Base-by-base conservation (phyloP, 371 early-diverging fungal species). In the Mortierella sp. region DNA sequence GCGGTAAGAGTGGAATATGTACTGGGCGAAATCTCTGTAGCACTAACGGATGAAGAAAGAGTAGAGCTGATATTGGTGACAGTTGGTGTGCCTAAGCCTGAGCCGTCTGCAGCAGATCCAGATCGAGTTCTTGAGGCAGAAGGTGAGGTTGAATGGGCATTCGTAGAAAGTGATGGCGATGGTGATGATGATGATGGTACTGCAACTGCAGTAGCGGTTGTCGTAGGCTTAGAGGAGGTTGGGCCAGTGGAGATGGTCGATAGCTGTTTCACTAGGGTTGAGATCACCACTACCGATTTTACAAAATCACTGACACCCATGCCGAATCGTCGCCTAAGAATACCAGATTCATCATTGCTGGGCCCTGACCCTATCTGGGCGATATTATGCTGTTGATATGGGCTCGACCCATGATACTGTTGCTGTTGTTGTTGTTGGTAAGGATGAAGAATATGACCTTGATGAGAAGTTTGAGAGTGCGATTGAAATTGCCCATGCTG, bases 271-370 rank as follows among this genome's bases (percentile, higher is more conserved):
- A 79, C 64, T 13, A 79, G 62, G 4, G 74, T 73, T 15, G 79
- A 79, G 22, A 79, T 79, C 28, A 66, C 70, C 19, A 79, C 64
- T 22, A 79, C 79, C 2, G 79, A 69, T 53, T 69, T 79, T 2
- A 74, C 74, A 49, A 79, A 79, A 26, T 79, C 79, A 29, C 70
- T 79, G 17, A 79, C 54, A 13, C 79, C 70, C 70, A 73, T 49
- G 2, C 70, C 79, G 26, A 79, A 73, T 5, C 79, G 74, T n/a
- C 74, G 61, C 15, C 70, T 61, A 6, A 79, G 74, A 10, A 69
- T 43, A 26, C 53, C 67, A 42, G 64, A 1, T 17, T 76, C 77
- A 17, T 76, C 77, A 53, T 10, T 53, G 13, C 13, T 22, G 31
- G 56, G 29, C 19, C 47, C 42, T n/a, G 56, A 42, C 31, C 59